phyloP scores from a whole-genome alignment of 2,329 filamentous ascomycete genomes.

The Clarireedia monteithiana region DNA sequence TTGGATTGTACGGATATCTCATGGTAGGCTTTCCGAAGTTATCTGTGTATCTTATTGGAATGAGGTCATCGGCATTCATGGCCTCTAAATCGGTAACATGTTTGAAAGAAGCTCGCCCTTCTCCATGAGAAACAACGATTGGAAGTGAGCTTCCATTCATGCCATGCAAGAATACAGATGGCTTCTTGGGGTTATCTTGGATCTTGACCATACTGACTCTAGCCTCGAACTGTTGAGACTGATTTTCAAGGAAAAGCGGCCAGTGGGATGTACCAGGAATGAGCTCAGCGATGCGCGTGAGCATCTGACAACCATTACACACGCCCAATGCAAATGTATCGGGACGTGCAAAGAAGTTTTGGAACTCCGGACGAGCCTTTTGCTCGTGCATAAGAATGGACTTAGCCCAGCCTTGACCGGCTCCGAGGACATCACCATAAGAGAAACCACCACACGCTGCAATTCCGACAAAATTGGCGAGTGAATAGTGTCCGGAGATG shows the following conservation, averaged over 20 bases:
- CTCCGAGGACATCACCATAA: conserved; percentile 79
- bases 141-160: conserved; percentile 79
- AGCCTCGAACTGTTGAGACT: conserved; percentile 82
- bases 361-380: conserved; percentile 67
- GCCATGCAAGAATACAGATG: conserved; percentile 81
- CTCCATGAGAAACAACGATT: conserved; percentile 84
- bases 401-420: conserved; percentile 95
- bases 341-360: conserved; percentile 74
- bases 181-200: conserved; percentile 48
- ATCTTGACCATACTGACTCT: conserved; percentile 81
- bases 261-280: conserved; percentile 79
- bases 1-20: conserved; percentile 80
- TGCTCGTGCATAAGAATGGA: conserved; percentile 78
- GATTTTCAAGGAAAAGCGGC: conserved; percentile 82
- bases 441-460: conserved; percentile 97
- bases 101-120: conserved; percentile 71
- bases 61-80: conserved; percentile 59
- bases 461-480: conserved; percentile 77
- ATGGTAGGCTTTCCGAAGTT: conserved; percentile 71
- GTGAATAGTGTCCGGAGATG: conserved; percentile 61
- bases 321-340: conserved; percentile 92
- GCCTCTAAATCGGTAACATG: conserved; percentile 42
- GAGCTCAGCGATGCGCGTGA: conserved; percentile 71
- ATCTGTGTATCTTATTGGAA: conserved; percentile 78
- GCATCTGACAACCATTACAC: conserved; percentile 96